A percentile compares a stretch with the other conserved stretches of the same genome.
These are phyloP conservation scores for Fusarium robinianum DNA, from an alignment of 2,329 filamentous ascomycete genomes.

Conservation along the genomic window DNA sequence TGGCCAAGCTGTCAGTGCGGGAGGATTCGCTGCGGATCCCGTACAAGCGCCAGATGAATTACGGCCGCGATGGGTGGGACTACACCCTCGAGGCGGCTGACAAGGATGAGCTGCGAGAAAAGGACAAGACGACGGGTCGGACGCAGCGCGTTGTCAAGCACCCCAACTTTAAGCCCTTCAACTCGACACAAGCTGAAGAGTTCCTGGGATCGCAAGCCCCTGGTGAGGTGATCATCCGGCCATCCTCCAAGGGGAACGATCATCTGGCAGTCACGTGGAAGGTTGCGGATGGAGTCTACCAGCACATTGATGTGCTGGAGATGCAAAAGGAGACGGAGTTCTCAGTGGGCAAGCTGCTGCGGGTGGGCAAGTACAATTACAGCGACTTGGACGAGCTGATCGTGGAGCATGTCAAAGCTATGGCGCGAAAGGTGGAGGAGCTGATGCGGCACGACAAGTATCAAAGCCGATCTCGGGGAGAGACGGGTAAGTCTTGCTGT, in stretches of 20 bases:
- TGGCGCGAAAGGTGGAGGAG: slow-evolving; percentile 97
- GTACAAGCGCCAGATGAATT: slow-evolving; percentile 70
- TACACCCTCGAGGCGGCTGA: slow-evolving; percentile 79
- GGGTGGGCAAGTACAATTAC: slow-evolving; percentile 89
- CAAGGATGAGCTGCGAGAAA: slow-evolving; percentile 80
- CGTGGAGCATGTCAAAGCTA: slow-evolving; percentile 94
- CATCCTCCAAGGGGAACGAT: slow-evolving; percentile 92
- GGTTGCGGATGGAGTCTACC: slow-evolving; percentile 92
- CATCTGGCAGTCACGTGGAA: slow-evolving; percentile 98
- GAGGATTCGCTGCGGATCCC: slow-evolving; percentile 79
- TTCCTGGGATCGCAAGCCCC: slow-evolving; percentile 83
- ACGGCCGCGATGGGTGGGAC: slow-evolving; percentile 84
- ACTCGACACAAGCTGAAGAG: slow-evolving; percentile 88
- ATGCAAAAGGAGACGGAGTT: slow-evolving; percentile 98
- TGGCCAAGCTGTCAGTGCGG: slow-evolving; percentile 80
- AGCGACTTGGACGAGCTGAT: slow-evolving; percentile 97
- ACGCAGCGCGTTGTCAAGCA: slow-evolving; percentile 97
- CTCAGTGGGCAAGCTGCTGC: slow-evolving; percentile 82
- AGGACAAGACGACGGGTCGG: slow-evolving; percentile 82
- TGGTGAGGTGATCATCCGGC: slow-evolving; percentile 92
- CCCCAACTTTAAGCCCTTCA: slow-evolving; percentile 92
- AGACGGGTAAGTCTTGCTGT: slow-evolving; percentile 74
- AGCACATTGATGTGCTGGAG: slow-evolving; percentile 96
- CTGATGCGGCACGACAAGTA: slow-evolving; percentile 95
- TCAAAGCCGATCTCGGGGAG: slow-evolving; percentile 76